A percentile compares a stretch with the other conserved stretches of the same genome.
Evolutionary conservation across 169 alveolate species (phyloP).

Genomic region (Amoebophrya sp.): DNA sequence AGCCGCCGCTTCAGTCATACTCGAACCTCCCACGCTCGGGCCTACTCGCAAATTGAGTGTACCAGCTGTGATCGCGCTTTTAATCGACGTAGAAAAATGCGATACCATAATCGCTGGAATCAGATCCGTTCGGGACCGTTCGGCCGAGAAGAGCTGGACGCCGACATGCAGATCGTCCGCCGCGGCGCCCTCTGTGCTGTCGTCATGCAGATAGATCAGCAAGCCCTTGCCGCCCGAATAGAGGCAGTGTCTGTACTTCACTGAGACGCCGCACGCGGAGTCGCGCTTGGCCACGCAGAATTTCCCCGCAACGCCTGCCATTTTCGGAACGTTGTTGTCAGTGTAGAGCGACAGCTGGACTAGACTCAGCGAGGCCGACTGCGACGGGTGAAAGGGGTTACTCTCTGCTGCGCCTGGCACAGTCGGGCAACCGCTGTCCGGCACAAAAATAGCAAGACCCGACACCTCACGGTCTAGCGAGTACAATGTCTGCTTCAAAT

Average conservation of each 20-base stretch:
- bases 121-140: background rate
- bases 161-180: slow-evolving; percentile 3
- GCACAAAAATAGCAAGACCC: background rate
- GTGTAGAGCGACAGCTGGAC: background rate
- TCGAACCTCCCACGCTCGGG: background rate
- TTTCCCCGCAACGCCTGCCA: background rate
- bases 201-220: background rate
- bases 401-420: background rate
- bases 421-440: background rate
- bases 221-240: background rate
- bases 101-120: background rate
- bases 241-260: background rate
- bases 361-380: background rate
- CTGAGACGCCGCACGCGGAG: background rate
- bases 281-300: background rate
- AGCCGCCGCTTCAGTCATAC: background rate
- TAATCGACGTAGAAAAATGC: background rate
- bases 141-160: background rate
- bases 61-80: background rate
- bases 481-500: background rate
- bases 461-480: background rate
- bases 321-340: background rate
- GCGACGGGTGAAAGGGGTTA: background rate
- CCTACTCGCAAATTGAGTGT: background rate
- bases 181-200: background rate